These are phyloP conservation scores for Ramalina peruviana DNA, from an alignment of 495 filamentous ascomycete species.

Conservation along the genomic window DNA sequence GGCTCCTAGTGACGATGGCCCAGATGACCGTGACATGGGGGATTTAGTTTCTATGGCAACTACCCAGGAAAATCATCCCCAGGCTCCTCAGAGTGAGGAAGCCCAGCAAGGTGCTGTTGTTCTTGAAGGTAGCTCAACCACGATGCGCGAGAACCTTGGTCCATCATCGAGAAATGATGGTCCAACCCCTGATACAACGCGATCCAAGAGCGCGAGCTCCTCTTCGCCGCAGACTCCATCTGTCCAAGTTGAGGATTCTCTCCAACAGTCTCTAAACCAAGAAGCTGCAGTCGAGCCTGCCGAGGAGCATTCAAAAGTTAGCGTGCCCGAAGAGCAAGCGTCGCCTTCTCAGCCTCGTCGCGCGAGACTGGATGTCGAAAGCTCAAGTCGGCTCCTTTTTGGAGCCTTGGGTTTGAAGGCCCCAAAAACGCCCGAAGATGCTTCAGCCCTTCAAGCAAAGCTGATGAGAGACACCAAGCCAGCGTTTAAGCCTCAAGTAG, in stretches of 20 bases:
- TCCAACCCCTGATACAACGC: too few species aligned
- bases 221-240: background rate
- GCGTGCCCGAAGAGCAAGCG: slow-evolving; percentile 7
- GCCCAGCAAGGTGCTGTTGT: too few species aligned
- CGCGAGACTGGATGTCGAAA: slow-evolving; percentile 45
- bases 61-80: too few species aligned
- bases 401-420: slow-evolving; percentile 55
- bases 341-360: slow-evolving; percentile 28
- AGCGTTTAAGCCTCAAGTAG: slow-evolving; percentile 10
- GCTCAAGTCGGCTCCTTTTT: slow-evolving; percentile 55
- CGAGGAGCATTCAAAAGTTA: background rate
- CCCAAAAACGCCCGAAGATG: slow-evolving; percentile 54
- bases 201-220: too few species aligned
- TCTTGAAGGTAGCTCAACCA: background rate
- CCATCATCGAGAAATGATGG: too few species aligned
- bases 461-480: slow-evolving; percentile 25
- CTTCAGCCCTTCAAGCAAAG: slow-evolving; percentile 44
- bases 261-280: too few species aligned
- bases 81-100: too few species aligned
- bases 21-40: too few species aligned
- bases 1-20: too few species aligned
- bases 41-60: too few species aligned
- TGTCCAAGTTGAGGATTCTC: slow-evolving; percentile 1
- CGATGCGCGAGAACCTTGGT: background rate
- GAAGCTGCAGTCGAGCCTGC: background rate